Evolutionary conservation across 164 flowering plant species (phyloP), one percentile per base, ranked within the genome.

Genomic region (Umbellularia californica): DNA sequence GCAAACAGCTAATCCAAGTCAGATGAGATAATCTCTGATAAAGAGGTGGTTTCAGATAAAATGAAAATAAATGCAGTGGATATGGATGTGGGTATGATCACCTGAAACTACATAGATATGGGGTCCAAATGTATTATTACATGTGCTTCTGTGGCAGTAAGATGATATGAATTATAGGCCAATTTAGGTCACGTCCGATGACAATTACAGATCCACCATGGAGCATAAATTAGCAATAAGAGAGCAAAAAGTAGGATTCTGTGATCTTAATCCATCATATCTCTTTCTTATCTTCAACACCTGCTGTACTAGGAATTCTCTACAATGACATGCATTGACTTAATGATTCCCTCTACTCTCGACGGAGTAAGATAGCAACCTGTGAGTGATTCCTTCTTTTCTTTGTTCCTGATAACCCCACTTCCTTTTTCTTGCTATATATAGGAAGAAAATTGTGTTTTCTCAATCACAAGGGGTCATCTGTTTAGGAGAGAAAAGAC

Each of bases 371-470:
- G 0, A 58, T 20, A 6, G 60, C 60, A 11, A 58, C 23, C 17
- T 4, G 66, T 58, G 47, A 41, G 5, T 23, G 23, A 19, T 30
- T 58, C 23, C 50, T 58, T 15, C 22, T 5, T 70, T 55, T 58
- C 11, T n/a, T 6, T 63, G 47, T 17, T 55, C 60, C 17, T 55
- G 60, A 20, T 55, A 58, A 58, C 47, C 74, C 51, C n/a, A 20
- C 13, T 71, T 23, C 50, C 64, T 60, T 71, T 58, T n/a, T 10
- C 25, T 25, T 58, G 74, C 74, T 71, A 58, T 71, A 71, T 71
- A 30, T 27, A 65, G n/a, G 65, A 7, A 14, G 41, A 58, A 67
- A 2, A 14, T 67, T 19, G 66, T 50, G 58, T 58, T 58, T 9
- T 58, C 23, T 7, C 22, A 23, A n/a, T 22, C 58, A 23, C 23